phyloP scores from a whole-genome alignment of 148 eudicot species.

The Dianthus caryophyllus region DNA sequence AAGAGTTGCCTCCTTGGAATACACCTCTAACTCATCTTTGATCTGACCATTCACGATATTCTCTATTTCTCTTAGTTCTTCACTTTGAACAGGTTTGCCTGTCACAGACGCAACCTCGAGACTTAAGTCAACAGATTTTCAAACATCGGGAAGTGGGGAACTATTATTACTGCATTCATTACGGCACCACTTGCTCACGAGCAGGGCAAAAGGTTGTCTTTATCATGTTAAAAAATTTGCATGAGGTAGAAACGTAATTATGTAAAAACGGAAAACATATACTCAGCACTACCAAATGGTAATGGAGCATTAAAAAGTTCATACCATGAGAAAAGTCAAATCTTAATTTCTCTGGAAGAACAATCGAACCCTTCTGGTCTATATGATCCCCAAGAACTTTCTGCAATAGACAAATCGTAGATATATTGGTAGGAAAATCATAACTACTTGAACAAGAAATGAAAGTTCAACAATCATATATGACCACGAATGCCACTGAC shows the following conservation, averaged over 20 bases:
- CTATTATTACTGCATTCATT: too few relatives aligned
- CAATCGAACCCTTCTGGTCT: conserved; percentile 97
- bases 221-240: too few relatives aligned
- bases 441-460: not conserved
- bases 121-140: not conserved
- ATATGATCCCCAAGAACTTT: conserved; percentile 91
- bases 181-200: too few relatives aligned
- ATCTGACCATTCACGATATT: conserved; percentile 87
- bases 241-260: too few relatives aligned
- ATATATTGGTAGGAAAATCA: conserved; percentile 1
- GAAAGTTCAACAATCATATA: not conserved
- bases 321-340: conserved; percentile 95
- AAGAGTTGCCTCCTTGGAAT: conserved; percentile 69
- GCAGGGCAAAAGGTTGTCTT: too few relatives aligned
- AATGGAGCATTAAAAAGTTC: not conserved
- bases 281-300: too few relatives aligned
- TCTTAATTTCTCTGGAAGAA: conserved; percentile 93
- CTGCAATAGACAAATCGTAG: conserved; percentile 38
- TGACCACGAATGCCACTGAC: conserved; percentile 34
- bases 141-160: not conserved
- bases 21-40: conserved; percentile 72
- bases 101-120: conserved; percentile 13
- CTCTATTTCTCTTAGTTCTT: conserved; percentile 75
- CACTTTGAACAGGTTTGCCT: conserved; percentile 90
- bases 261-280: too few relatives aligned